A percentile compares a stretch with the other conserved stretches of the same genome.
These are phyloP conservation scores for Blakeslea trispora DNA, from an alignment of 371 early-diverging fungal genomes.

Conservation along the genomic window DNA sequence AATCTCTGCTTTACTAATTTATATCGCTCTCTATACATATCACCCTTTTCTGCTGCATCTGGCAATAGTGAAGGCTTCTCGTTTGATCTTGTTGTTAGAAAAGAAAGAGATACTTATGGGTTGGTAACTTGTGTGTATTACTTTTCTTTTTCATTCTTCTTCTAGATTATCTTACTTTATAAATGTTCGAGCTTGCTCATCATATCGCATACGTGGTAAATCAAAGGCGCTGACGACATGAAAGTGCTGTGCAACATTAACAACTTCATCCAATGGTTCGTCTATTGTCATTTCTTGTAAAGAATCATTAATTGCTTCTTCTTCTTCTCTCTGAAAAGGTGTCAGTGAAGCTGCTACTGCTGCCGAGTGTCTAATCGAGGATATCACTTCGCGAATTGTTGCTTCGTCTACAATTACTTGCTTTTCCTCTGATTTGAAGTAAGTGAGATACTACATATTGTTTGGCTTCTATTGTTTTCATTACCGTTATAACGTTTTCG, in stretches of 20 bases:
- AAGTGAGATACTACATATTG: neutral
- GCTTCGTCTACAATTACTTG: constrained; percentile 41
- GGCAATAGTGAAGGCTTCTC: constrained; percentile 52
- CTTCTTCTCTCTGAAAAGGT: constrained; percentile 29
- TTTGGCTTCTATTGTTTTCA: neutral
- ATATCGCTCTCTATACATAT: constrained; percentile 73
- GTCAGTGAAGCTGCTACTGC: constrained; percentile 23
- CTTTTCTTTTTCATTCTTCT: neutral
- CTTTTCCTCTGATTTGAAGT: constrained; percentile 10
- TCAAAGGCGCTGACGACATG: constrained; percentile 75
- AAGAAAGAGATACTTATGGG: too few relatives aligned
- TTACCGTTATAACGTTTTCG: constrained; percentile 45
- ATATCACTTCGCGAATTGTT: constrained; percentile 29
- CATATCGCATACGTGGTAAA: constrained; percentile 71
- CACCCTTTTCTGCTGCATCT: constrained; percentile 64
- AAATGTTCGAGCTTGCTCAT: constrained; percentile 67
- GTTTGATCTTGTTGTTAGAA: constrained; percentile 24
- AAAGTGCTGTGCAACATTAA: constrained; percentile 63
- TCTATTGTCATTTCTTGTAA: constrained; percentile 37
- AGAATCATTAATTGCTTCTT: constrained; percentile 31
- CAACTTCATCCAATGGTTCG: constrained; percentile 31
- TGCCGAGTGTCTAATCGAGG: constrained; percentile 27
- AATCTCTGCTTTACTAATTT: constrained; percentile 78
- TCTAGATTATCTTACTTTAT: constrained; percentile 37
- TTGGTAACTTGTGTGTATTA: too few relatives aligned